Evolutionary conservation across 1,284 basidiomycete species (phyloP).

Genomic region (Irpex lacteus): DNA sequence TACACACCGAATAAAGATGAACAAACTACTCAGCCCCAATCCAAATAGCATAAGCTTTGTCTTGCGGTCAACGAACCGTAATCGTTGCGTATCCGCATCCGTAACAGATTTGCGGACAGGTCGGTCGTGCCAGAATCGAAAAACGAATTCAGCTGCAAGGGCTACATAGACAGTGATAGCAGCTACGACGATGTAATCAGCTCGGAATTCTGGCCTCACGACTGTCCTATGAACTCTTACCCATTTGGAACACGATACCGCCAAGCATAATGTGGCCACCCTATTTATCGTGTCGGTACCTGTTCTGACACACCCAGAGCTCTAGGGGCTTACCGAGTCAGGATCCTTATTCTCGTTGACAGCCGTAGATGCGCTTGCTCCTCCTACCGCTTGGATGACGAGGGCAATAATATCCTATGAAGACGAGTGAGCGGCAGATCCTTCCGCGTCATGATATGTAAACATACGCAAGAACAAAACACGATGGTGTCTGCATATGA

Average conservation of each 20-base stretch:
- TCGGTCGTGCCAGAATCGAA: conserved; percentile 37
- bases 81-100: conserved; percentile 7
- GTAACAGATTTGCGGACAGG: conserved; percentile 30
- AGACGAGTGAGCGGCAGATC: neutral
- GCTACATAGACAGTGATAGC: conserved; percentile 42
- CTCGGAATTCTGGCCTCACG: neutral
- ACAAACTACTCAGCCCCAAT: conserved; percentile 34
- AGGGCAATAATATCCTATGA: conserved; percentile 48
- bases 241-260: conserved; percentile 52
- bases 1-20: conserved; percentile 39
- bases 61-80: neutral
- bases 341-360: conserved; percentile 21
- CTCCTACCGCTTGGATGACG: conserved; percentile 52
- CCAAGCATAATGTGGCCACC: conserved; percentile 51
- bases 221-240: conserved; percentile 8
- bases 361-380: conserved; percentile 44
- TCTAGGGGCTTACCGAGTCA: conserved; percentile 1
- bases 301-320: neutral
- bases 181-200: conserved; percentile 25
- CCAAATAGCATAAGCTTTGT: conserved; percentile 35
- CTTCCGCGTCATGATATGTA: neutral
- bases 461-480: conserved; percentile 43
- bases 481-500: conserved; percentile 38
- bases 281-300: conserved; percentile 3
- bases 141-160: conserved; percentile 45